Evolutionary conservation across 2,329 filamentous ascomycete genomes (phyloP).

Genomic region (Paradendryphiella salina): DNA sequence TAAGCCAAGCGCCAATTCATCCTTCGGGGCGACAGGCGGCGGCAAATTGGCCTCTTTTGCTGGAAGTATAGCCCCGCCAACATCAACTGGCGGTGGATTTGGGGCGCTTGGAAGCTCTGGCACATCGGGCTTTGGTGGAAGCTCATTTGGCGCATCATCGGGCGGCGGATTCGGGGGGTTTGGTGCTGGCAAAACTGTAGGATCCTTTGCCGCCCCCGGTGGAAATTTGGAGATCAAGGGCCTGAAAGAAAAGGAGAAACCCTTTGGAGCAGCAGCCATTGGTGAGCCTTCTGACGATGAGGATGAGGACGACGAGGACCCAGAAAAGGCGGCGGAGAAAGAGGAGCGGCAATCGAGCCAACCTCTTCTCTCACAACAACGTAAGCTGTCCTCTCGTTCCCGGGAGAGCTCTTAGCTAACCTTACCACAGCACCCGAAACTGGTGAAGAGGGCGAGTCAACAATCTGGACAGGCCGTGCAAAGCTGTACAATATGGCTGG

Average conservation of each 20-base stretch:
- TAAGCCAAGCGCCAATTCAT: conserved; percentile 28
- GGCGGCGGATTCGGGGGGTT: conserved; percentile 38
- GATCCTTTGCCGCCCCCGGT: conserved; percentile 69
- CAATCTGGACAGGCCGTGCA: conserved; percentile 73
- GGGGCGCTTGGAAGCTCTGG: conserved; percentile 41
- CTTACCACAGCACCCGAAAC: conserved; percentile 67
- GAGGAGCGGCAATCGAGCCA: conserved; percentile 34
- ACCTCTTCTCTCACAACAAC: conserved; percentile 62
- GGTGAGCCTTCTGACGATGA: conserved; percentile 59
- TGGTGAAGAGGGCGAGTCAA: conserved; percentile 81
- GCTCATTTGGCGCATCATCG: conserved; percentile 50
- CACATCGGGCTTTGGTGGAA: conserved; percentile 42
- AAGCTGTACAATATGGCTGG: conserved; percentile 81
- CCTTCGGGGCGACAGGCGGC: conserved; percentile 43
- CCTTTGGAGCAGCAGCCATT: conserved; percentile 75
- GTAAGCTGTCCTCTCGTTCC: conserved; percentile 53
- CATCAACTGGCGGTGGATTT: conserved; percentile 32
- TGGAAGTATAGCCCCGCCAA: conserved; percentile 18
- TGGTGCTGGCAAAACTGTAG: conserved; percentile 50
- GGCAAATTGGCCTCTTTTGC: conserved; percentile 38
- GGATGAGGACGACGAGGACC: conserved; percentile 53
- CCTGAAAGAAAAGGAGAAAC: conserved; percentile 63
- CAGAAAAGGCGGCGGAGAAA: conserved; percentile 33
- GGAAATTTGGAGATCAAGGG: conserved; percentile 52
- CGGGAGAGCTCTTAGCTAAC: conserved; percentile 18